Evolutionary conservation across 2,329 filamentous ascomycete species (phyloP).

Genomic region (Xylariaceae sp.): DNA sequence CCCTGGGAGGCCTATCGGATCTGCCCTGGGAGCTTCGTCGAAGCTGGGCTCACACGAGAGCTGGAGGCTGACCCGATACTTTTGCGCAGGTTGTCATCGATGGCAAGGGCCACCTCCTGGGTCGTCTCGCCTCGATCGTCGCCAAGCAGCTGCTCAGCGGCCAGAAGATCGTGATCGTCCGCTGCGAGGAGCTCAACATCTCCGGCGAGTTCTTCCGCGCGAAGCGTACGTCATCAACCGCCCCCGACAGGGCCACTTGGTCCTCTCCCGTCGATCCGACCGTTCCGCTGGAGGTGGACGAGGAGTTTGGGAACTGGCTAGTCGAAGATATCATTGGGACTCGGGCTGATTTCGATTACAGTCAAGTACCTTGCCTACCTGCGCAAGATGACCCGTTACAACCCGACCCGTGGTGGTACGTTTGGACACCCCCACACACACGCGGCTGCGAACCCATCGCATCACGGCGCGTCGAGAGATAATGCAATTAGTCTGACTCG

Average conservation of each 20-base stretch:
- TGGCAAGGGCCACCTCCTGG: conserved; percentile 99
- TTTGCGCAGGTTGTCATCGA: conserved; percentile 83
- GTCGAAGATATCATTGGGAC: conserved; percentile 7
- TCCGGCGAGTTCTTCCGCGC: conserved; percentile 99
- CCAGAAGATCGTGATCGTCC: conserved; percentile 98
- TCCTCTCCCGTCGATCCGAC: conserved; percentile 1
- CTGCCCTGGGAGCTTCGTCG: too few species aligned
- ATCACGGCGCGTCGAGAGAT: conserved; percentile 1
- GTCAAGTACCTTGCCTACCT: conserved; percentile 99
- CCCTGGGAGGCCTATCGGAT: too few species aligned
- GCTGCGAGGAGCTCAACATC: conserved; percentile 99
- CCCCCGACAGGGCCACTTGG: conserved; percentile 1
- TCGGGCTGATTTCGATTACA: conserved; percentile 50
- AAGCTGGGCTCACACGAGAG: background rate
- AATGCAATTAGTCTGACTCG: conserved; percentile 22
- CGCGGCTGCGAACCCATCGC: conserved; percentile 12
- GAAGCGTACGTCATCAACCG: conserved; percentile 84
- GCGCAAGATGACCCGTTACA: conserved; percentile 99
- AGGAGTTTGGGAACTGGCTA: conserved; percentile 8
- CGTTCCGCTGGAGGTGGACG: conserved; percentile 1
- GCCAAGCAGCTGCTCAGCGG: conserved; percentile 98
- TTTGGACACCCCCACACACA: conserved; percentile 18
- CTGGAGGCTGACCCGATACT: conserved; percentile 24
- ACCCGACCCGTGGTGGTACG: conserved; percentile 96
- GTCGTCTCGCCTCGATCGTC: conserved; percentile 94